phyloP scores from a whole-genome alignment of 1,139 yeast species.

The Protomyces lactucae-debilis region DNA sequence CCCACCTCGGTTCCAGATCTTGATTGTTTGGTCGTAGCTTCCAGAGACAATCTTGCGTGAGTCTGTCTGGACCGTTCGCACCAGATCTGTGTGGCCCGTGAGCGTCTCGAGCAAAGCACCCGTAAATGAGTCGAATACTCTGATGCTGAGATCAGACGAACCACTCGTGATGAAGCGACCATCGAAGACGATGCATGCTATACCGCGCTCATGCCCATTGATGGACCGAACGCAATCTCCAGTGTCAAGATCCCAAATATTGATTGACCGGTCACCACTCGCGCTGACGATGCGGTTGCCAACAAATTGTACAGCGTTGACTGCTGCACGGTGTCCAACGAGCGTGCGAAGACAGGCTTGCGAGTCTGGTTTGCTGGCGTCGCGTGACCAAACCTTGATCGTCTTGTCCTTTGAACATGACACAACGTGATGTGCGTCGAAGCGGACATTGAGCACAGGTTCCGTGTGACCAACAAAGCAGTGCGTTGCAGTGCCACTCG shows the following conservation, averaged over 20 bases:
- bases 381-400: constrained; percentile 28
- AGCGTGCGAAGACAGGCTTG: constrained; percentile 25
- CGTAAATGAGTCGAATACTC: constrained; percentile 52
- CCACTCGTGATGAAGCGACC: constrained; percentile 36
- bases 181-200: constrained; percentile 32
- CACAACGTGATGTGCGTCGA: constrained; percentile 26
- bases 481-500: constrained; percentile 56
- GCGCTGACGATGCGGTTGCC: constrained; percentile 29
- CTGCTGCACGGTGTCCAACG: constrained; percentile 30
- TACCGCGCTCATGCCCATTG: constrained; percentile 29
- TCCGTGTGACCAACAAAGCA: constrained; percentile 60
- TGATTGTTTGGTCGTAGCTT: constrained; percentile 47
- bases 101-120: constrained; percentile 61
- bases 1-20: constrained; percentile 50
- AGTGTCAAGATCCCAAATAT: constrained; percentile 92
- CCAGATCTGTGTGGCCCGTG: constrained; percentile 51
- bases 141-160: constrained; percentile 37
- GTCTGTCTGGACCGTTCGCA: constrained; percentile 28
- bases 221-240: constrained; percentile 80
- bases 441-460: constrained; percentile 27
- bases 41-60: constrained; percentile 29
- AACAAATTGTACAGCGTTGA: constrained; percentile 29
- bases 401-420: constrained; percentile 31
- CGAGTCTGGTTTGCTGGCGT: not conserved
- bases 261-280: constrained; percentile 86